Evolutionary conservation across 1,284 basidiomycete species (phyloP), one percentile per base, ranked within the genome.

Genomic region (Naganishia cerealis): DNA sequence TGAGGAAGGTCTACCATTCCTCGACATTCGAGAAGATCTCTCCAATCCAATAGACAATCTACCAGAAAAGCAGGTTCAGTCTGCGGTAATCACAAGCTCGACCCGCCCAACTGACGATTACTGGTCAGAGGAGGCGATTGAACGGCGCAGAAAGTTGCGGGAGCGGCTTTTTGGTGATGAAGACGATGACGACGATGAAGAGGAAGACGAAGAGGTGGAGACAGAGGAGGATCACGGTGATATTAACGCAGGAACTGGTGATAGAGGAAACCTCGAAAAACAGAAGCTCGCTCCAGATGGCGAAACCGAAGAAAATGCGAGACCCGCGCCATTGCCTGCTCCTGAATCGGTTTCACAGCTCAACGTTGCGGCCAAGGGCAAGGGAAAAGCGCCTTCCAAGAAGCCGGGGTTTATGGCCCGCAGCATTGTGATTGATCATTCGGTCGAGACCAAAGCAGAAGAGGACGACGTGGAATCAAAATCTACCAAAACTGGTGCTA

Each of bases 1-100:
- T 26, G 70, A 71, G 56, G 70, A 71, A 39, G 70, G 70, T 3
- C 39, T 68, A 8, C 70, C 70, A 18, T 67, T 71, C 53, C 36
- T 71, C 26, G 70, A 71, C 36, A 71, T 71, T 18, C 33, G 70
- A 33, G 70, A 71, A 46, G 50, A 63, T 46, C 54, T 65, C 4
- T n/a, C 66, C 33, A 18, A n/a, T n/a, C 18, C 24, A 21, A 6
- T 18, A n/a, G 53, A 42, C 33, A 33, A n/a, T 16, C 13, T 13
- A 50, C 3, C 15, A 2, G n/a, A 26, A 15, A 18, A 10, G 21
- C 26, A n/a, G 39, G 1, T 18, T 29, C 53, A 13, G 21, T 26
- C 42, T 13, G 43, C 18, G n/a, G 48, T 7, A 40, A 15, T 12
- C 7, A 43, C 13, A 50, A 36, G 6, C 12, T 33, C 46, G 33